Evolutionary conservation across 2,329 filamentous ascomycete species (phyloP).

Genomic region (Alternaria sp.): DNA sequence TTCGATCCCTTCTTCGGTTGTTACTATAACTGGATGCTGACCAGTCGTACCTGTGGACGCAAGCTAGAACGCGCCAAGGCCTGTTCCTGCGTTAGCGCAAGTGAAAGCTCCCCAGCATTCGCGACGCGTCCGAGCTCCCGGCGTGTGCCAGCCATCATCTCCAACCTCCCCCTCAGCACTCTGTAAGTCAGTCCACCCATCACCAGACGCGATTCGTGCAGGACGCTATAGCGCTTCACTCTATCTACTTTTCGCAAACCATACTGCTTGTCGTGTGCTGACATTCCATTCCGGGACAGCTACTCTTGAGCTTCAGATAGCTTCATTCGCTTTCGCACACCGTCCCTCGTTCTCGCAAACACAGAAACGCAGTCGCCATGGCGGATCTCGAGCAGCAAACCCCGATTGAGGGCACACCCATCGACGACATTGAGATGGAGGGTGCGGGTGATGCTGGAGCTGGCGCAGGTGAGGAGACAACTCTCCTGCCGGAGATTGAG

Average conservation of each 20-base stretch:
- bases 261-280: neutral
- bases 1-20: neutral
- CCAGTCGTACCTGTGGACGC: neutral
- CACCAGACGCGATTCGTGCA: neutral
- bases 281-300: neutral
- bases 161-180: neutral
- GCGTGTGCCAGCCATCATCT: neutral
- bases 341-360: neutral
- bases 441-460: constrained; percentile 22
- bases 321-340: neutral
- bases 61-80: neutral
- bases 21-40: neutral
- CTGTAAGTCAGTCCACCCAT: neutral
- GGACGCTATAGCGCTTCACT: neutral
- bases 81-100: constrained; percentile 18
- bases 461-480: constrained; percentile 34
- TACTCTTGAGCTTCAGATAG: neutral
- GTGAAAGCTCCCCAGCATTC: constrained; percentile 1
- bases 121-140: constrained; percentile 4
- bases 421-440: constrained; percentile 60
- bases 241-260: neutral
- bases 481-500: constrained; percentile 53
- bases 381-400: constrained; percentile 40
- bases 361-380: constrained; percentile 23
- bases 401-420: constrained; percentile 36